Conservation (phyloP, 257 asterid species). For the Penstemon barbatus region DNA sequence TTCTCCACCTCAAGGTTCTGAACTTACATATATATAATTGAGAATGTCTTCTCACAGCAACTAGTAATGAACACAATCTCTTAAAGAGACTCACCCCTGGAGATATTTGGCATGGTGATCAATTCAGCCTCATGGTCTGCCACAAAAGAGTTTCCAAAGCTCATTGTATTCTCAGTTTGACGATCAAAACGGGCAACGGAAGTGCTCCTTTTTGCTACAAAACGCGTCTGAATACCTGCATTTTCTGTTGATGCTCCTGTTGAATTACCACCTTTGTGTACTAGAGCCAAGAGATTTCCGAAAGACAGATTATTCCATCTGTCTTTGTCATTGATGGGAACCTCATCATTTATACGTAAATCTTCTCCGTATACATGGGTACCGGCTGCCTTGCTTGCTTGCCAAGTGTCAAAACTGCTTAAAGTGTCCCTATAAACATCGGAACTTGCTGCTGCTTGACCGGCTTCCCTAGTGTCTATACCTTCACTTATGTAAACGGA, state of each 20-base stretch:
- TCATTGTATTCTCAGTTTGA: slow-evolving; percentile 26
- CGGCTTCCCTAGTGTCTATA: slow-evolving; percentile 13
- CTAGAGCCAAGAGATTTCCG: slow-evolving; percentile 43
- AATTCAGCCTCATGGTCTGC: slow-evolving; percentile 22
- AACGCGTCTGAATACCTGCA: slow-evolving; percentile 8
- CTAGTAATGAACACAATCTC: neutral
- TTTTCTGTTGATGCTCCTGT: slow-evolving; percentile 16
- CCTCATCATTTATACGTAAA: slow-evolving; percentile 19
- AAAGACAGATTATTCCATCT: slow-evolving; percentile 38
- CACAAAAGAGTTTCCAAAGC: slow-evolving; percentile 26
- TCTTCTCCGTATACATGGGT: slow-evolving; percentile 24
- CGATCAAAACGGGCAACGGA: slow-evolving; percentile 20
- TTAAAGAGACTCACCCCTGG: slow-evolving; percentile 32
- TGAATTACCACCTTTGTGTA: slow-evolving; percentile 37
- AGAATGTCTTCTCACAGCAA: neutral
- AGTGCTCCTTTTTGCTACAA: slow-evolving; percentile 30
- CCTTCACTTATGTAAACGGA: slow-evolving; percentile 11
- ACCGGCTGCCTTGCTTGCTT: slow-evolving; percentile 25
- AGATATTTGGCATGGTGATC: slow-evolving; percentile 12
- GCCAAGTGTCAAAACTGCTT: slow-evolving; percentile 31
- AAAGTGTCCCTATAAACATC: slow-evolving; percentile 24
- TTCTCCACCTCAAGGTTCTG: slow-evolving; percentile 21
- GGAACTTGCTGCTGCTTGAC: slow-evolving; percentile 18
- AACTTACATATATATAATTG: slow-evolving; percentile 10
- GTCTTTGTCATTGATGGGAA: slow-evolving; percentile 29